Evolutionary conservation across 805 yeast species (phyloP), one percentile per base, ranked within the genome.

Genomic region (Aciculoconidium aculeatum): DNA sequence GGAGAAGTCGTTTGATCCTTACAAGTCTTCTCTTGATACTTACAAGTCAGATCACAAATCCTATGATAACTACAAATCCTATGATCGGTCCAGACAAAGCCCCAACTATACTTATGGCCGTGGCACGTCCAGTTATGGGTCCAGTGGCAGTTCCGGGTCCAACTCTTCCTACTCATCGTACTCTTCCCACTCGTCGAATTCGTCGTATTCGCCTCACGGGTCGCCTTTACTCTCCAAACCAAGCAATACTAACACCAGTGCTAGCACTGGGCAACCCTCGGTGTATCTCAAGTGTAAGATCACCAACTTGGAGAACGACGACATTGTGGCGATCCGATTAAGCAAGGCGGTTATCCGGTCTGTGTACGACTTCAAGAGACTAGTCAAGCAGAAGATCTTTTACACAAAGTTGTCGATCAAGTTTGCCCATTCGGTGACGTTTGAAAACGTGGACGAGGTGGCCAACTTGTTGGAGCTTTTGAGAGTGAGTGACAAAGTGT

Each of bases 251-350:
- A n/a, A n/a, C n/a, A n/a, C n/a, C n/a, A n/a, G n/a, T n/a, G 24
- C 32, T 5, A 27, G 21, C 15, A 15, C 29, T 18, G 9, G 16
- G 27, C 27, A 21, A n/a, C 13, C 22, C 14, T 11, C 23, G 5
- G 19, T 11, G 13, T 37, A 32, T 18, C 39, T 53, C 23, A 48
- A 51, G 33, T 56, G 60, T 37, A 55, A 53, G 31, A 47, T 59
- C 23, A 44, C 49, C 21, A 47, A 52, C 6, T 45, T 34, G 18
- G n/a, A n/a, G n/a, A 43, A 49, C 12, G 41, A 47, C 29, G 61
- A 56, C 25, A 42, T 51, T 14, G 29, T 58, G 1, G 49, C 56
- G 4, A 27, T 57, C 11, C 45, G 51, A 11, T 29, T 55, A 11
- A 41, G 46, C 25, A 51, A 52, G 35, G 21, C 35, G 11, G 44